Base-by-base conservation (phyloP, 139 green algal species). In the Coelastrella sp. region DNA sequence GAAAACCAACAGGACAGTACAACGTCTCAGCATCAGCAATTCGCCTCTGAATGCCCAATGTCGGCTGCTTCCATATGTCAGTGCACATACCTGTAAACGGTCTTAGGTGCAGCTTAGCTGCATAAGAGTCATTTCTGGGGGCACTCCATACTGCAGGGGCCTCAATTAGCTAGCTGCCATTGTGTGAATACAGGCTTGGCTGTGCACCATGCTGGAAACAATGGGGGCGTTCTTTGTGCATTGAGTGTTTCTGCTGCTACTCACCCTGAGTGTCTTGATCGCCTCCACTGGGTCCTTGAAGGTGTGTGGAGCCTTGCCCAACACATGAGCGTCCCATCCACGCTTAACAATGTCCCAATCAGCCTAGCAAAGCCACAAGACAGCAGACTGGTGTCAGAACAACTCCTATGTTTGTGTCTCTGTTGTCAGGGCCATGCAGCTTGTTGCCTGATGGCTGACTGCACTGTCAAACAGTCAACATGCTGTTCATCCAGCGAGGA, bases 301-400 rank as follows among this genome's bases (percentile, higher is more conserved):
- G 20, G 81, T 95, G 95, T 98, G 65, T 14, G 93, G 93, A 4
- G 96, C 97, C 93, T 98, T 95, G 66, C 97, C 97, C 86, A 99
- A 94, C 78, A 99, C 95, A 90, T 99, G 96, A 22, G 97, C 97
- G 20, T 99, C 91, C 95, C 96, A 99, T 4, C 97, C 97, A 15
- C 95, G 92, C 94, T 99, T 95, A 63, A 99, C 97, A 59, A 99
- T 99, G 63, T 93, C 92, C 98, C 98, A 99, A 93, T 99, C 97
- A 7, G 97, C 96, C 96, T 98, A 92, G 27, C 24, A 4, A 66
- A 88, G 58, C 35, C 35, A 49, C 35, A 49, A 56, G 49, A 84
- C 80, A 24, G 56, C 22, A 14, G 57, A 49, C 1, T 49, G 35
- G 35, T 49, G 35, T 49, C 35, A 49, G 35, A 49, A 49, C 35